These are phyloP conservation scores for Tetracladium setigerum DNA, from an alignment of 495 filamentous ascomycete genomes.

Conservation along the genomic window DNA sequence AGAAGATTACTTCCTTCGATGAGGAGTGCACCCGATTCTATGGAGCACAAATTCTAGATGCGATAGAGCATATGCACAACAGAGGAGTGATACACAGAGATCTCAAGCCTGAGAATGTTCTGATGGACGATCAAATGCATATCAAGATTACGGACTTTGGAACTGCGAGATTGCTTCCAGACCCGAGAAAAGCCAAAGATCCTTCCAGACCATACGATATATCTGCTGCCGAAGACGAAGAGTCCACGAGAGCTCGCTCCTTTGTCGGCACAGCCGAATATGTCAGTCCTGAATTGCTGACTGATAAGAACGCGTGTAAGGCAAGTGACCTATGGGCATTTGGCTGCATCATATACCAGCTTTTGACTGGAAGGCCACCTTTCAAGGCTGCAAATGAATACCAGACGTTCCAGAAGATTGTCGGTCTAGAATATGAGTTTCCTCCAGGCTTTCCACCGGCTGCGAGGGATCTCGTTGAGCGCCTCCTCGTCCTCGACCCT, in stretches of 20 bases:
- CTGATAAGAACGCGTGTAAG: conserved; percentile 94
- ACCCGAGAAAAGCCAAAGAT: conserved; percentile 31
- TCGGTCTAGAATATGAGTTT: conserved; percentile 88
- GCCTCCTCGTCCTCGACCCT: conserved; percentile 87
- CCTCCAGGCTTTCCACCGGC: conserved; percentile 82
- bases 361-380: conserved; percentile 85
- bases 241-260: conserved; percentile 73
- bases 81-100: conserved; percentile 95
- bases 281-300: conserved; percentile 92
- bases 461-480: conserved; percentile 86
- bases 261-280: conserved; percentile 99
- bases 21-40: conserved; percentile 95
- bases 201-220: conserved; percentile 5
- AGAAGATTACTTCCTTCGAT: conserved; percentile 90
- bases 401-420: conserved; percentile 96
- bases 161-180: conserved; percentile 85
- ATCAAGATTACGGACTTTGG: conserved; percentile 99
- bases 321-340: conserved; percentile 98
- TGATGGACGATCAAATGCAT: conserved; percentile 91
- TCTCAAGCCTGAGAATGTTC: conserved; percentile 94
- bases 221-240: conserved; percentile 29
- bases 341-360: conserved; percentile 98
- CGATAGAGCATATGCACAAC: conserved; percentile 97
- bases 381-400: conserved; percentile 99
- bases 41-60: conserved; percentile 90